Base-by-base conservation (phyloP, 176 grass and related monocot genomes). In the Chrysopogon serrulatus region DNA sequence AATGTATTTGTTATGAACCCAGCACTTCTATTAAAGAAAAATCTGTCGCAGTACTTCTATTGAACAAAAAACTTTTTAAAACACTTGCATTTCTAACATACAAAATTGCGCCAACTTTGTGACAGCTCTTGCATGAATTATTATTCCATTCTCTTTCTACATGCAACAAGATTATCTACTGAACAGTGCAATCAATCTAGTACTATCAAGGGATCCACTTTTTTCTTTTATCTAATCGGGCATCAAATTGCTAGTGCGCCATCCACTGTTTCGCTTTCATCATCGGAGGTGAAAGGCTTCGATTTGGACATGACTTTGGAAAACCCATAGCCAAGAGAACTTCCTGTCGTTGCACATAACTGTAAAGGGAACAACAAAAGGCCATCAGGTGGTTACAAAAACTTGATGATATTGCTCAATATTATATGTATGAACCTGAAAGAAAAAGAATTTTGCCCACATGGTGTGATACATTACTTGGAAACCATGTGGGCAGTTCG, bases 301-400 rank as follows among this genome's bases (percentile, higher is more conserved):
- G 90, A 60, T 86, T 91, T 91, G 3, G 86, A 64, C 67, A 86
- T 85, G 61, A 95, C 85, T 54, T 88, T 42, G 10, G 93, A 94
- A 80, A 90, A 96, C 78, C 96, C 96, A 27, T 99, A 99, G 61
- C 96, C 96, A 1, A 96, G 91, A 17, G 93, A 96, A 85, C 71
- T 99, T 80, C 96, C 91, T 33, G 77, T 79, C 63, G 87, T 90
- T 79, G 87, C 69, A 87, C 86, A 92, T 35, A 99, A 85, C 96
- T 99, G 87, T 65, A 57, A 70, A 47, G 28, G 5, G 27, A 44
- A 71, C n/a, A 40, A 73, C 18, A 43, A n/a, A 36, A 49, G 4
- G 10, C 5, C 10, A 36, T n/a, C 24, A 71, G 4, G 39, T 15
- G 43, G 71, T 61, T 31, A 67, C 56, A 24, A 49, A 12, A 84